phyloP scores from a whole-genome alignment of 108 stramenopile genomes.

The Schizochytrium sp. region DNA sequence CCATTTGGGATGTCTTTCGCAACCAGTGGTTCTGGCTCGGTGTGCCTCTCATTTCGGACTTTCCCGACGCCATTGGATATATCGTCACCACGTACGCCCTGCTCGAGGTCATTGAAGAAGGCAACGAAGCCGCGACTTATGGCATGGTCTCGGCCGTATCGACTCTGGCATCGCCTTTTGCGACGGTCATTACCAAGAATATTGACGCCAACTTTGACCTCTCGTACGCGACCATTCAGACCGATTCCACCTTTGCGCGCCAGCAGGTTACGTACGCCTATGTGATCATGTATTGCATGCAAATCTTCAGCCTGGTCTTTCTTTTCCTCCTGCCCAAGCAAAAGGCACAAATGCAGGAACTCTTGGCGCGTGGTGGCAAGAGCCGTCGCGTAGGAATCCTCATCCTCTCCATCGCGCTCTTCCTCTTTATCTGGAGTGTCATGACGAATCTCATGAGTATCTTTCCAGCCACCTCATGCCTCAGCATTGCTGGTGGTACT shows the following conservation, averaged over 20 bases:
- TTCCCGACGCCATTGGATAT: background rate
- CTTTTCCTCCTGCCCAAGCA: background rate
- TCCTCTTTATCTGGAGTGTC: background rate
- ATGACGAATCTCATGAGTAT: background rate
- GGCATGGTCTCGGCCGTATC: background rate
- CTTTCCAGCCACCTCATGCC: background rate
- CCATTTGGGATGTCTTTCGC: background rate
- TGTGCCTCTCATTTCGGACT: background rate
- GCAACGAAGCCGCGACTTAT: background rate
- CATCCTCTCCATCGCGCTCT: background rate
- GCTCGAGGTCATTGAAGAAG: background rate
- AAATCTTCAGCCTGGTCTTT: background rate
- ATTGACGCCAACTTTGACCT: background rate
- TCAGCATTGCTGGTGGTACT: background rate
- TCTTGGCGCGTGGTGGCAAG: background rate
- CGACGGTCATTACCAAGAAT: background rate
- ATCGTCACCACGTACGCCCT: background rate
- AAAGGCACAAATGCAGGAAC: background rate
- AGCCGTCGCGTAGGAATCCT: background rate
- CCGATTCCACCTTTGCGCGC: background rate
- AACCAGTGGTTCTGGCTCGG: background rate
- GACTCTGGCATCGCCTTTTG: background rate
- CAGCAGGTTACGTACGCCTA: background rate
- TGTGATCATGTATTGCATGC: background rate
- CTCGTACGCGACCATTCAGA: background rate